Base-by-base conservation (phyloP, 768 basidiomycete genomes). In the Harrya chromipes region DNA sequence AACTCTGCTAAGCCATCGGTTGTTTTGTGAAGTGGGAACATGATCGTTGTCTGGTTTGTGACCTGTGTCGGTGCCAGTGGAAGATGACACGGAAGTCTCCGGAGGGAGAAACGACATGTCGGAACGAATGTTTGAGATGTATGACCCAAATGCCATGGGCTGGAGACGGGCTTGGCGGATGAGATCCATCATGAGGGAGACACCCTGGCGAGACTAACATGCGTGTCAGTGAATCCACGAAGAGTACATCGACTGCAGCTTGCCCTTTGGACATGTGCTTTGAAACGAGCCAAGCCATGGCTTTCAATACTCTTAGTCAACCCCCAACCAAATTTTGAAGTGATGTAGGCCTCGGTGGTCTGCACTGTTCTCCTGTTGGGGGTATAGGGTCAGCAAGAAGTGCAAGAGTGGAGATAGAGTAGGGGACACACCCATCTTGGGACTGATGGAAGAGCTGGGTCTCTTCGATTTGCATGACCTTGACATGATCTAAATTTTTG, bases 391-490 rank as follows among this genome's bases (percentile, higher is more conserved):
- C 27, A 52, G 43, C 26, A 41, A 1, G 43, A 31, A 27, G n/a
- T 12, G 13, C 3, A 5, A 34, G n/a, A 21, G 19, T 14, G 29
- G 27, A 36, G 24, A 46, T 33, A 48, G 43, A n/a, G 42, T n/a
- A 42, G 42, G 45, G 19, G 33, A 69, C 80, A 42, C 52, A 92
- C 92, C 87, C 86, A 56, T 87, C 83, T 2, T 74, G 68, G 27
- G 79, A 76, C 56, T 88, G 87, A 33, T 76, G 74, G 57, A 95
- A 80, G 45, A 78, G 74, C 19, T 89, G 84, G 6, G 80, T 82
- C 69, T 98, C 94, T 55, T 91, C 83, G 29, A 95, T 86, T 61
- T 90, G 84, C 90, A 98, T 87, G 44, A 95, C 80, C 72, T 94
- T 95, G 63, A 91, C 85, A 70, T 94, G 90, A 67, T 95, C 93